Conservation (phyloP, 805 yeast genomes). For the Cyberlindnera amylophila region DNA sequence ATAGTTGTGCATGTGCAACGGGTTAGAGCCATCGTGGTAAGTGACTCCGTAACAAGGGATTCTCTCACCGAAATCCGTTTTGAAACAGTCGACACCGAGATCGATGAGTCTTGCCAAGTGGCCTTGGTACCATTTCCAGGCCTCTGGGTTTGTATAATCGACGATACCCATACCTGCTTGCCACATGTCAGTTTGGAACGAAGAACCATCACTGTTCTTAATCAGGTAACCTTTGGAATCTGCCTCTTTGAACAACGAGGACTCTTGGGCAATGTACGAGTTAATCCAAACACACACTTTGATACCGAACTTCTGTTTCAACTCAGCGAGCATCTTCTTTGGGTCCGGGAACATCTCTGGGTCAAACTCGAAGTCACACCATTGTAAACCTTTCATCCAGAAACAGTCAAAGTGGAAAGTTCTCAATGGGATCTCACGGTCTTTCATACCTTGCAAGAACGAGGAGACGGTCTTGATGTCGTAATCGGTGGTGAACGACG, state of each 20-base stretch:
- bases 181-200: slow-evolving; percentile 24
- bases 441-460: slow-evolving; percentile 23
- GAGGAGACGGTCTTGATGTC: slow-evolving; percentile 21
- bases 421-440: slow-evolving; percentile 22
- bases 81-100: slow-evolving; percentile 23
- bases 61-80: slow-evolving; percentile 26
- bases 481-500: slow-evolving; percentile 24
- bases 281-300: slow-evolving; percentile 30
- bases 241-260: slow-evolving; percentile 17
- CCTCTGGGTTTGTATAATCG: slow-evolving; percentile 23
- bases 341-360: slow-evolving; percentile 24
- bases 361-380: slow-evolving; percentile 26
- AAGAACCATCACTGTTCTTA: slow-evolving; percentile 18
- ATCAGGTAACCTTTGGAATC: slow-evolving; percentile 21
- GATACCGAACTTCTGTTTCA: slow-evolving; percentile 35
- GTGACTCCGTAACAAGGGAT: slow-evolving; percentile 20
- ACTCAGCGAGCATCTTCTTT: slow-evolving; percentile 25
- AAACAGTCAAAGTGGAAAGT: slow-evolving; percentile 25
- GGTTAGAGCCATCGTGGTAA: slow-evolving; percentile 16
- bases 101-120: slow-evolving; percentile 17
- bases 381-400: slow-evolving; percentile 25
- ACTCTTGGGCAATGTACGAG: slow-evolving; percentile 23
- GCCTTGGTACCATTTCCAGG: slow-evolving; percentile 20
- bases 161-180: slow-evolving; percentile 26
- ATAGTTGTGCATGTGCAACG: slow-evolving; percentile 21